These are phyloP conservation scores for Populus ilicifolia DNA, from an alignment of 345 rosid genomes.

Conservation along the genomic window DNA sequence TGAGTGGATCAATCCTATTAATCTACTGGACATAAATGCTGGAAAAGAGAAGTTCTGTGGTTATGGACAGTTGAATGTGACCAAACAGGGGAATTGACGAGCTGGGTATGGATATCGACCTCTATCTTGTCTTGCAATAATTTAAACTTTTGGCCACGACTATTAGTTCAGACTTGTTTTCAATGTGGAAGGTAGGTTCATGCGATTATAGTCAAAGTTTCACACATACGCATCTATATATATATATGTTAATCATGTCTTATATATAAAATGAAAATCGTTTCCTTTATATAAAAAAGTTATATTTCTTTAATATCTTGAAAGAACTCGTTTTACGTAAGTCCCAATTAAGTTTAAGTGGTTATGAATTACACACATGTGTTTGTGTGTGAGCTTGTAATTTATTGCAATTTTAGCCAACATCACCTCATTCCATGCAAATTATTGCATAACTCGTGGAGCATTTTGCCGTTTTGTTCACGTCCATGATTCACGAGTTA, in stretches of 20 bases:
- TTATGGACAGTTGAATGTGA: slow-evolving; percentile 21
- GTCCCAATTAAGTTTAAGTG: no score
- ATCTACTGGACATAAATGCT: background rate
- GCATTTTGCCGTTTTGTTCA: background rate
- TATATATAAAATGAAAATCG: no score
- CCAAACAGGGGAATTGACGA: slow-evolving; percentile 17
- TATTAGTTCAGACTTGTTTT: slow-evolving; percentile 2
- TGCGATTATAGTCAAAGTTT: slow-evolving; percentile 11
- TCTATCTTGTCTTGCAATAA: slow-evolving; percentile 22
- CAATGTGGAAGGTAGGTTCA: slow-evolving; percentile 18
- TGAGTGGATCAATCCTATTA: background rate
- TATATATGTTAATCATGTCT: no score
- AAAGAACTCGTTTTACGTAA: no score
- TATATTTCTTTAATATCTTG: no score
- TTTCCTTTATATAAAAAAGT: no score
- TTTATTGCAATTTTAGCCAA: background rate
- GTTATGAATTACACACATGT: no score
- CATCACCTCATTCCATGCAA: background rate
- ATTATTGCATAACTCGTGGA: background rate
- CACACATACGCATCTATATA: no score
- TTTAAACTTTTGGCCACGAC: slow-evolving; percentile 24
- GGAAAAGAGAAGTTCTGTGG: background rate
- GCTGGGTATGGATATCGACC: background rate
- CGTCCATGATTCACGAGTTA: no score
- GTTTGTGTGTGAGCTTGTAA: no score